These are phyloP conservation scores for Cutaneotrichosporon cavernicola DNA, from an alignment of 1,284 basidiomycete species.

Conservation along the genomic window DNA sequence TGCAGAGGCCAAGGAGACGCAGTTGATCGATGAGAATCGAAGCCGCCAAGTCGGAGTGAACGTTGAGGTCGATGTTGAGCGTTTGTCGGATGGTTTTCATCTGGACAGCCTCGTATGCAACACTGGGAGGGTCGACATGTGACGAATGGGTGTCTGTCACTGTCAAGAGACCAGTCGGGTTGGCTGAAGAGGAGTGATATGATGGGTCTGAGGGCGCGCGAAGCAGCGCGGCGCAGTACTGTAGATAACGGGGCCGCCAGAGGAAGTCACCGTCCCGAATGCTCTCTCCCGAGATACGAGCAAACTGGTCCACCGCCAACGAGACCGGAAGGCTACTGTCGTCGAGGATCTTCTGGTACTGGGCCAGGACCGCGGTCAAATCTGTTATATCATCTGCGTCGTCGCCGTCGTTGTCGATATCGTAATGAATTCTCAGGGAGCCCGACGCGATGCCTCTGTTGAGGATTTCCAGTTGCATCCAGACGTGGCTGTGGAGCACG, in stretches of 20 bases:
- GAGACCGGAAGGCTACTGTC: slow-evolving; percentile 24
- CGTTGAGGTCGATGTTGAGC: slow-evolving; percentile 62
- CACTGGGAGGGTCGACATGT: slow-evolving; percentile 36
- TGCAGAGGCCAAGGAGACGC: slow-evolving; percentile 61
- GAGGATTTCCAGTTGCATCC: slow-evolving; percentile 66
- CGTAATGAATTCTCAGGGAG: slow-evolving; percentile 55
- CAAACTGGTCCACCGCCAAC: slow-evolving; percentile 31
- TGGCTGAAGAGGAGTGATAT: background rate
- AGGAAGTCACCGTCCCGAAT: slow-evolving; percentile 54
- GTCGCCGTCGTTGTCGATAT: slow-evolving; percentile 28
- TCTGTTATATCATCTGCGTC: slow-evolving; percentile 59
- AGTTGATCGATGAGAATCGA: slow-evolving; percentile 62
- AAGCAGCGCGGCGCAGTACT: slow-evolving; percentile 54
- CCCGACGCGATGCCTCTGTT: slow-evolving; percentile 65
- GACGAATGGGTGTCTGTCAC: background rate
- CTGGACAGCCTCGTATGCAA: slow-evolving; percentile 62
- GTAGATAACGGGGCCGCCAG: slow-evolving; percentile 66
- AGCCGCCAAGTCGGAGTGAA: slow-evolving; percentile 60
- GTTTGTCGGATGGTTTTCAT: slow-evolving; percentile 62
- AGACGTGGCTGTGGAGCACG: slow-evolving; percentile 61
- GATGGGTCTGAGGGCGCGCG: slow-evolving; percentile 29
- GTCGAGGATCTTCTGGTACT: slow-evolving; percentile 59
- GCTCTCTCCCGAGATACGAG: slow-evolving; percentile 20
- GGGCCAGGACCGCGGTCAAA: slow-evolving; percentile 59
- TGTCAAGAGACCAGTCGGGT: slow-evolving; percentile 18